Base-by-base conservation (phyloP, 371 early-diverging fungal genomes). In the Syncephalastrum sp. region DNA sequence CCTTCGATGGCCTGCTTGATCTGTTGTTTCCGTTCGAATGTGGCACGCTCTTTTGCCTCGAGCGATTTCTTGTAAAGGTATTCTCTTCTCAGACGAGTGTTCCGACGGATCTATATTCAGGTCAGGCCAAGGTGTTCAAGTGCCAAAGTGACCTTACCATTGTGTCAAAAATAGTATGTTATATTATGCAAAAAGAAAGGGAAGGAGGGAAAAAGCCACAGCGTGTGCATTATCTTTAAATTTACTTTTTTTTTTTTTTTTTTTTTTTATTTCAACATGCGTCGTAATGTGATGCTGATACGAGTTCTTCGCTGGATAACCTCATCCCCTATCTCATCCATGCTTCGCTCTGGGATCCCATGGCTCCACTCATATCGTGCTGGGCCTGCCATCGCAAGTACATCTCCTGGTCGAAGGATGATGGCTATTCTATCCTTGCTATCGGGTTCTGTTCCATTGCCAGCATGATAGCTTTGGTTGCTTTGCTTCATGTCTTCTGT, bases 61-160 rank as follows among this genome's bases (percentile, higher is more conserved):
- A 95, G 81, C 29, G 94, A 89, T 77, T 98, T 98, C 66, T 90
- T 84, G 83, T 96, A 96, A 19, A 98, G 82, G 64, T 96, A 98
- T 79, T 97, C 99, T 67, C 93, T 68, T 46, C 95, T 85, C 64
- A 90, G 81, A 21, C 95, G 84, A 44, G 90, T 86, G 59, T 94
- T 87, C 70, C 93, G 74, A 44, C 94, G 84, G 61, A 90, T 83
- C 94, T 88, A 42, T 53, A 33, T 33, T 10, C 12, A 33, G 8
- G 38, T 33, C 38, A 33, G 38, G 38, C 8, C 10, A 10, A 0
- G 38, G 5, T 10, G 12, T 12, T 0, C 38, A 2, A 12, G 12
- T 33, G 12, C 5, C 5, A 0, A 6, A 6, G 8, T 10, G 38
- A 29, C 6, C 38, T 33, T 33, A 33, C 38, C 38, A 33, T 33